Percentiles rank a stretch among this genome's conserved stretches.
phyloP scores from a whole-genome alignment of 2,329 filamentous ascomycete genomes.

The Emericellopsis atlantica region DNA sequence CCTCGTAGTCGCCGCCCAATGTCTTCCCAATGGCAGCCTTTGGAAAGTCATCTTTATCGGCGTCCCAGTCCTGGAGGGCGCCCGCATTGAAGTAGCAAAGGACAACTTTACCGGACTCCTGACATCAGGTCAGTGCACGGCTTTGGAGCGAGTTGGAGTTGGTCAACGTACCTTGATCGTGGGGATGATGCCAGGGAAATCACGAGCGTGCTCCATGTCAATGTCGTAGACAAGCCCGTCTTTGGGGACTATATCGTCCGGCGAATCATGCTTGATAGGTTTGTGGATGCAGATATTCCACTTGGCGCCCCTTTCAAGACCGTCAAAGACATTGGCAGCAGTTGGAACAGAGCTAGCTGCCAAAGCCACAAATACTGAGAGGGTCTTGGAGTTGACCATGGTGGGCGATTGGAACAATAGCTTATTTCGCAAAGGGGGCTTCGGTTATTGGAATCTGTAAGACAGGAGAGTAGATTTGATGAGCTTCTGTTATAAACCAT shows the following conservation, averaged over 20 bases:
- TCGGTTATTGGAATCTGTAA: too few species aligned
- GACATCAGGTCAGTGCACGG: neutral
- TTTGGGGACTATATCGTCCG: constrained; percentile 11
- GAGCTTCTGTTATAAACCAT: too few species aligned
- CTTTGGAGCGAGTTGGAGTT: neutral
- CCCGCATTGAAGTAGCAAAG: constrained; percentile 21
- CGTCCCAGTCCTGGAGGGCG: constrained; percentile 15
- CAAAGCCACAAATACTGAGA: neutral
- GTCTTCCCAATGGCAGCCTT: constrained; percentile 10
- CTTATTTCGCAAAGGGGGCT: too few species aligned
- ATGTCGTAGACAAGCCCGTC: constrained; percentile 17
- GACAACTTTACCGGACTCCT: constrained; percentile 15
- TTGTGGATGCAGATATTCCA: constrained; percentile 18
- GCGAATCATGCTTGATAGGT: constrained; percentile 13
- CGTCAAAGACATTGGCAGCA: neutral
- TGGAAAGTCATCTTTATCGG: constrained; percentile 12
- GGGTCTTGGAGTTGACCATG: neutral
- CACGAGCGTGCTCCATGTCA: constrained; percentile 13
- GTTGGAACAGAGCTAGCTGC: neutral
- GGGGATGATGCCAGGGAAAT: constrained; percentile 13
- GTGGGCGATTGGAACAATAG: neutral
- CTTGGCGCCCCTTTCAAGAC: constrained; percentile 14
- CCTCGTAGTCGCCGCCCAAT: constrained; percentile 8
- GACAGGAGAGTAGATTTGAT: too few species aligned
- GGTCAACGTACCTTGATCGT: constrained; percentile 11